Evolutionary conservation across 495 filamentous ascomycete genomes (phyloP).

Genomic region (Podospora sp.): DNA sequence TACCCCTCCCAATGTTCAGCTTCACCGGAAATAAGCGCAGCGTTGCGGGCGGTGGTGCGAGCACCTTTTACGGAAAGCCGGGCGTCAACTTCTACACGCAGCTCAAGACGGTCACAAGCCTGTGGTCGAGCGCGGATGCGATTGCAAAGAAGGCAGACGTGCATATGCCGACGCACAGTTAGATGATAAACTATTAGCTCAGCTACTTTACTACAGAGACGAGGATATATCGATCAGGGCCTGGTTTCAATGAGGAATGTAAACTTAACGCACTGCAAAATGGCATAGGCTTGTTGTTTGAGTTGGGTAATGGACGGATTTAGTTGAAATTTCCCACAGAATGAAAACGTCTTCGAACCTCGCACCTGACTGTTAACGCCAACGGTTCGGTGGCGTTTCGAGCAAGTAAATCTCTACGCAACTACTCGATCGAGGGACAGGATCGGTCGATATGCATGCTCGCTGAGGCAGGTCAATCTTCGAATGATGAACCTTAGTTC

Average conservation of each 20-base stretch:
- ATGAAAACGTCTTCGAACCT: too few species aligned
- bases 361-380: too few species aligned
- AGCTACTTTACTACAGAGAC: too few species aligned
- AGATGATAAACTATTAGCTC: neutral
- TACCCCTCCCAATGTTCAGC: constrained; percentile 92
- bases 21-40: constrained; percentile 99
- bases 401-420: too few species aligned
- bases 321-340: too few species aligned
- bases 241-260: neutral
- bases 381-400: too few species aligned
- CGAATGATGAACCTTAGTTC: too few species aligned
- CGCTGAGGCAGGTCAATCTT: too few species aligned
- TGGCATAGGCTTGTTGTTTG: neutral
- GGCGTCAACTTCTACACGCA: constrained; percentile 95
- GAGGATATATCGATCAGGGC: neutral
- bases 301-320: neutral
- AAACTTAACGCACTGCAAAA: neutral
- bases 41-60: constrained; percentile 89
- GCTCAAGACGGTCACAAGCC: constrained; percentile 92
- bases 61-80: constrained; percentile 92
- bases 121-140: constrained; percentile 87
- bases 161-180: constrained; percentile 86
- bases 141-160: constrained; percentile 78
- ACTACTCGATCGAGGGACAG: too few species aligned
- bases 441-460: too few species aligned